These are phyloP conservation scores for Alnus glutinosa DNA, from an alignment of 306 rosid species.

Conservation along the genomic window DNA sequence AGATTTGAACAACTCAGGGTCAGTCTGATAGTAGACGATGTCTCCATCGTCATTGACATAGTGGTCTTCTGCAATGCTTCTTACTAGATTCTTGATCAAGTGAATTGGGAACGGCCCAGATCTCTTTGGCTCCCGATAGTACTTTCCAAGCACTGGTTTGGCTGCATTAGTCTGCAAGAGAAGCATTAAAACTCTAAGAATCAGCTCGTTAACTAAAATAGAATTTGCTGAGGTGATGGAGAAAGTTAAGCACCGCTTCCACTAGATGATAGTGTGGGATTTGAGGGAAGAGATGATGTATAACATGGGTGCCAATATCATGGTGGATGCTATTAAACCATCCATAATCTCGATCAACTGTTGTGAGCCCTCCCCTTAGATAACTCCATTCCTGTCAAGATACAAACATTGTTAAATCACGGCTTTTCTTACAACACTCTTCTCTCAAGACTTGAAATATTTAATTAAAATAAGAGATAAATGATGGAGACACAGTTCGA, in stretches of 20 bases:
- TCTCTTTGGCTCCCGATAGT: constrained; percentile 84
- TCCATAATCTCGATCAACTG: constrained; percentile 92
- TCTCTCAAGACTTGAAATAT: too few relatives aligned
- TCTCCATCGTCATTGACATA: constrained; percentile 77
- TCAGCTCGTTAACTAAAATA: not conserved
- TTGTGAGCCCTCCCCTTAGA: constrained; percentile 87
- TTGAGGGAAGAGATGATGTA: constrained; percentile 97
- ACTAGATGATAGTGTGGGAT: constrained; percentile 92
- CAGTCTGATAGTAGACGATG: constrained; percentile 71
- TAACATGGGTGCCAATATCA: constrained; percentile 98
- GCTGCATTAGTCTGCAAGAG: constrained; percentile 72
- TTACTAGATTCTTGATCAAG: constrained; percentile 55
- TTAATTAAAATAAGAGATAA: too few relatives aligned
- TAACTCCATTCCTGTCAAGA: constrained; percentile 82
- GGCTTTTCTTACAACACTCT: too few relatives aligned
- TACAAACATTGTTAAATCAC: not conserved
- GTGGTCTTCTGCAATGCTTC: constrained; percentile 74
- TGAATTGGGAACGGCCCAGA: constrained; percentile 79
- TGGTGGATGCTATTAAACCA: constrained; percentile 84
- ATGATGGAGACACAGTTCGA: too few relatives aligned
- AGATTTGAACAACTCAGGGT: constrained; percentile 40
- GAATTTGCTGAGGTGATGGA: not conserved
- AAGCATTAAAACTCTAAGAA: not conserved
- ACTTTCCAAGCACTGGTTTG: constrained; percentile 71
- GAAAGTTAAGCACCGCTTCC: constrained; percentile 63